Conservation (phyloP, 306 rosid genomes). For the Vicia villosa region DNA sequence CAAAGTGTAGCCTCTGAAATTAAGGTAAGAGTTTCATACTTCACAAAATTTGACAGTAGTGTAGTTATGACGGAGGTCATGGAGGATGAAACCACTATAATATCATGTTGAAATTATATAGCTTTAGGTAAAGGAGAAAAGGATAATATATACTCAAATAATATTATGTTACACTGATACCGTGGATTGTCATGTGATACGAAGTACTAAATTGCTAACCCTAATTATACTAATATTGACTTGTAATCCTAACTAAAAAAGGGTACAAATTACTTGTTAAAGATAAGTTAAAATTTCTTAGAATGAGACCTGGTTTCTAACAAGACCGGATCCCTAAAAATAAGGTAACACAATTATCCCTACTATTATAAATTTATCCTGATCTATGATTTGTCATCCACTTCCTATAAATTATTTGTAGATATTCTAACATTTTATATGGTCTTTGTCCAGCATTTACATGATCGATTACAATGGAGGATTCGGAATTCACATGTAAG, state of each 20-base stretch:
- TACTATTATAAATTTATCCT: neutral
- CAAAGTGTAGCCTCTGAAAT: too few species aligned
- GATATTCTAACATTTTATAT: constrained; percentile 33
- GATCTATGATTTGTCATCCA: constrained; percentile 12
- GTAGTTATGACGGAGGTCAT: neutral
- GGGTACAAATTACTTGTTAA: neutral
- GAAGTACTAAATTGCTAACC: neutral
- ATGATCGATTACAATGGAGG: constrained; percentile 95
- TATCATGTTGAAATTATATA: neutral
- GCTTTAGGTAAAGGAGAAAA: neutral
- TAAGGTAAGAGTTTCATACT: neutral
- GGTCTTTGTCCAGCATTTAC: constrained; percentile 66
- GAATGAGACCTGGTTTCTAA: neutral
- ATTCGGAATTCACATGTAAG: constrained; percentile 97
- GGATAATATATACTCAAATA: neutral
- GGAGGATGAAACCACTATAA: neutral
- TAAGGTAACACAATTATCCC: constrained; percentile 6
- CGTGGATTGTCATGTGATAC: neutral
- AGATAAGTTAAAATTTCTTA: constrained; percentile 12
- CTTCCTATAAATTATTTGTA: constrained; percentile 10
- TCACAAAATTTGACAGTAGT: neutral
- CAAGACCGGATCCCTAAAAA: neutral
- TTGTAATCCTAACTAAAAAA: neutral
- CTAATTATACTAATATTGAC: neutral
- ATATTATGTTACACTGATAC: neutral